phyloP scores from a whole-genome alignment of 345 rosid species.

The Rhizophora mangle region DNA sequence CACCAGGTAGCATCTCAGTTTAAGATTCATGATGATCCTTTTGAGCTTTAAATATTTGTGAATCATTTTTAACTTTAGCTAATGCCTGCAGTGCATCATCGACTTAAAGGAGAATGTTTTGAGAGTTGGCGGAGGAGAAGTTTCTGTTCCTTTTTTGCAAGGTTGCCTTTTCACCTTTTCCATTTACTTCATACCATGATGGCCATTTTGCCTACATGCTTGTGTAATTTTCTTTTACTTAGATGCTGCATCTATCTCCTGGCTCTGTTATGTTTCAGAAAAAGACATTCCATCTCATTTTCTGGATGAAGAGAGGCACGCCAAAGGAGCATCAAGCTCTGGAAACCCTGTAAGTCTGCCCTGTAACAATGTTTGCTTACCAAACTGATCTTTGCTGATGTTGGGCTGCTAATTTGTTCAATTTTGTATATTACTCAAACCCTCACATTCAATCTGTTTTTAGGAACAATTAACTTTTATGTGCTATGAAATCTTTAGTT shows the following conservation, averaged over 20 bases:
- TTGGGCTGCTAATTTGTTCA: neutral
- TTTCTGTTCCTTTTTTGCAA: conserved; percentile 92
- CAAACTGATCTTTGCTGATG: neutral
- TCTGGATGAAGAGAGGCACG: conserved; percentile 68
- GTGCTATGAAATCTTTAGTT: neutral
- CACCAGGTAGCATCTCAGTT: conserved; percentile 65
- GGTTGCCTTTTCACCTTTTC: conserved; percentile 40
- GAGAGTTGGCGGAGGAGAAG: conserved; percentile 96
- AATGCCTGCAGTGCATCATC: conserved; percentile 67
- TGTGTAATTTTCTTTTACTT: conserved; percentile 5
- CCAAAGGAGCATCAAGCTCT: conserved; percentile 83
- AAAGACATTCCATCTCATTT: conserved; percentile 82
- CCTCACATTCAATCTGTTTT: neutral
- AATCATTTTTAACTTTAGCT: conserved; percentile 13
- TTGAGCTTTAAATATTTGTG: conserved; percentile 7
- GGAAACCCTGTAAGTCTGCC: conserved; percentile 54
- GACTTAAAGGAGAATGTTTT: conserved; percentile 86
- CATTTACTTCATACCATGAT: neutral
- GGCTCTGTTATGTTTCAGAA: conserved; percentile 44
- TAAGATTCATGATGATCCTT: neutral
- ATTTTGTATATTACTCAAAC: neutral
- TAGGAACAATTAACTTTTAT: neutral
- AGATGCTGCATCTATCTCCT: conserved; percentile 4
- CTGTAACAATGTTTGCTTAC: neutral
- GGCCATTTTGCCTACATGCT: neutral